These are phyloP conservation scores for Citrullus mucosospermus DNA, from an alignment of 306 rosid species.

Conservation along the genomic window DNA sequence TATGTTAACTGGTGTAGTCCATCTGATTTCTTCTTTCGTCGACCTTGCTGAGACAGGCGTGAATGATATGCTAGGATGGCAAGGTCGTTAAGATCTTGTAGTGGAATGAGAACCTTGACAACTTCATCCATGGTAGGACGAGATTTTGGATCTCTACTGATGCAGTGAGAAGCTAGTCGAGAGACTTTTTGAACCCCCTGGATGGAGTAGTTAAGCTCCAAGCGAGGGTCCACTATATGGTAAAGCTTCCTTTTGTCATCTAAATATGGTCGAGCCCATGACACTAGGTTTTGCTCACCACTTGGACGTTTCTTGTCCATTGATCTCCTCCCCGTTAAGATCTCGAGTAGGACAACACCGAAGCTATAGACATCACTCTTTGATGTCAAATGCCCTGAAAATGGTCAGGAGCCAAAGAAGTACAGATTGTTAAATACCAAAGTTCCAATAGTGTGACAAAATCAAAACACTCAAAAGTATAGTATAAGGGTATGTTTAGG, in stretches of 20 bases:
- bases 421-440: constrained; percentile 5
- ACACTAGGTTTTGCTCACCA: constrained; percentile 80
- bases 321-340: constrained; percentile 87
- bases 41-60: constrained; percentile 74
- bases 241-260: constrained; percentile 70
- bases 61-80: constrained; percentile 65
- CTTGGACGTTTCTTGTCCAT: constrained; percentile 95
- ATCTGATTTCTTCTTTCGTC: constrained; percentile 66
- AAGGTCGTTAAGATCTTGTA: constrained; percentile 72
- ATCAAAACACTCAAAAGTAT: too few relatives aligned
- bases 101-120: constrained; percentile 55
- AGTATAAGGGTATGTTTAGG: too few relatives aligned
- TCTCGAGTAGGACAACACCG: constrained; percentile 88
- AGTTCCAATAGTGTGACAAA: neutral
- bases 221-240: constrained; percentile 74
- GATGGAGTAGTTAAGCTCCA: constrained; percentile 75
- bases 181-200: constrained; percentile 82
- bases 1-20: constrained; percentile 57
- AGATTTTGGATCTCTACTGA: constrained; percentile 65
- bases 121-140: constrained; percentile 97
- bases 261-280: constrained; percentile 83
- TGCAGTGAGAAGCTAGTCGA: constrained; percentile 63
- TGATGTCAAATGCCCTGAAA: constrained; percentile 81
- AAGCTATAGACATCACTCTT: constrained; percentile 95
- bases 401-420: constrained; percentile 12